These are phyloP conservation scores for Metarhizium robertsii DNA, from an alignment of 2,329 filamentous ascomycete genomes.

Conservation along the genomic window DNA sequence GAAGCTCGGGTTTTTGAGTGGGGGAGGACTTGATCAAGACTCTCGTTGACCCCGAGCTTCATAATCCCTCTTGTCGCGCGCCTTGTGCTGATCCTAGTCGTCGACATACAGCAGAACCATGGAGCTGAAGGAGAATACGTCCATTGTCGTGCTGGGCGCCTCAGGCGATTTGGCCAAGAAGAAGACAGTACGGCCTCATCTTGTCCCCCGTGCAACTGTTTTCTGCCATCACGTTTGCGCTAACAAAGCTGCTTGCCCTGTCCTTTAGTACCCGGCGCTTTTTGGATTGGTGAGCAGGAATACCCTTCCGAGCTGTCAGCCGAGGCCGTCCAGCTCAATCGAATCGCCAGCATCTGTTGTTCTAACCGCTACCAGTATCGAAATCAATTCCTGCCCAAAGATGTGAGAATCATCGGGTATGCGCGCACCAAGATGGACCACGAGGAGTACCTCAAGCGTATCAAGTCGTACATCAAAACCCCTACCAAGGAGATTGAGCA, in stretches of 20 bases:
- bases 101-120: constrained; percentile 49
- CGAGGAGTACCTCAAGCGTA: constrained; percentile 84
- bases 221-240: constrained; percentile 5
- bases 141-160: constrained; percentile 91
- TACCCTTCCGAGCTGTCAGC: neutral
- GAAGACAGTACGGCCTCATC: constrained; percentile 68
- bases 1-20: constrained; percentile 6
- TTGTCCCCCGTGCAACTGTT: constrained; percentile 7
- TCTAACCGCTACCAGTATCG: constrained; percentile 56
- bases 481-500: constrained; percentile 96
- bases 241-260: constrained; percentile 12
- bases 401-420: constrained; percentile 97
- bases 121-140: constrained; percentile 97
- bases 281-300: constrained; percentile 76
- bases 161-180: constrained; percentile 98
- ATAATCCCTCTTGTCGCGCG: neutral
- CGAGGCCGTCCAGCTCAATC: neutral
- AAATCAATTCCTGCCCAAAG: constrained; percentile 96
- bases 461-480: constrained; percentile 98
- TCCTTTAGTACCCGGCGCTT: constrained; percentile 75
- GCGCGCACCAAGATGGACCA: constrained; percentile 99
- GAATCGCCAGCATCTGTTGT: neutral
- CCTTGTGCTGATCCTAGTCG: constrained; percentile 6
- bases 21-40: constrained; percentile 1
- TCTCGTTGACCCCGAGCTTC: constrained; percentile 2